A percentile compares a stretch with the other conserved stretches of the same genome.
phyloP scores from a whole-genome alignment of 2,329 filamentous ascomycete genomes.

The Xylaria sp. region DNA sequence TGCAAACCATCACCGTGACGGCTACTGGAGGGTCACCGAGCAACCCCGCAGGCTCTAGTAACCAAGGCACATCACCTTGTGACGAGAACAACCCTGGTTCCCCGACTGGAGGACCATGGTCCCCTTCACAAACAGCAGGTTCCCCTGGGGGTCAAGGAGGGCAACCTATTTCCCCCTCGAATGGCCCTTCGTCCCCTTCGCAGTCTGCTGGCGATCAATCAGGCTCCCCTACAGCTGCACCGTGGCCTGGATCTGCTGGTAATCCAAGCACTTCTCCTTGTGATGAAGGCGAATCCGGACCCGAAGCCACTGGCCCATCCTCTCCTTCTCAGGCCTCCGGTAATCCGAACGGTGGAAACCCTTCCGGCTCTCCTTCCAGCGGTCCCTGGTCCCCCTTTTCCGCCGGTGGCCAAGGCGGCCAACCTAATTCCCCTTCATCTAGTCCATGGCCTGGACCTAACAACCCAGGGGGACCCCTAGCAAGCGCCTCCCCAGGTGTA shows the following conservation, averaged over 20 bases:
- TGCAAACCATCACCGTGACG: constrained; percentile 37
- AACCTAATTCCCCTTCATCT: constrained; percentile 35
- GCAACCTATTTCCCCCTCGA: constrained; percentile 23
- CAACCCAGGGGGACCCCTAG: constrained; percentile 26
- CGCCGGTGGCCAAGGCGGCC: constrained; percentile 23
- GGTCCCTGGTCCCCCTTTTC: constrained; percentile 33
- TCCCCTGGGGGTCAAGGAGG: constrained; percentile 35
- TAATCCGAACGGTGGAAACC: constrained; percentile 15
- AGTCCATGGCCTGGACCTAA: constrained; percentile 31
- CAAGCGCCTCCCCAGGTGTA: constrained; percentile 23
- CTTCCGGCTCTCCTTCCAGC: constrained; percentile 19
- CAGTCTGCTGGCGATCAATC: constrained; percentile 25
- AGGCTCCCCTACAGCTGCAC: constrained; percentile 22
- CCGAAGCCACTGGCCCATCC: constrained; percentile 32
- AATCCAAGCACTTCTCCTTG: constrained; percentile 31
- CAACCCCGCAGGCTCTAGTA: constrained; percentile 24
- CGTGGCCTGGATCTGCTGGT: constrained; percentile 16
- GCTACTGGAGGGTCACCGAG: constrained; percentile 31
- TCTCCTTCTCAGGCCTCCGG: constrained; percentile 16
- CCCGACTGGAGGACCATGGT: constrained; percentile 26
- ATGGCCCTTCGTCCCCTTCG: constrained; percentile 28
- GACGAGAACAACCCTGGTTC: constrained; percentile 30
- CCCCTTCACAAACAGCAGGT: constrained; percentile 34
- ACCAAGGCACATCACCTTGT: constrained; percentile 34
- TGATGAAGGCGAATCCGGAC: constrained; percentile 26